Evolutionary conservation across 2,329 filamentous ascomycete genomes (phyloP), one percentile per base, ranked within the genome.

Genomic region (Fusarium mexicanum): DNA sequence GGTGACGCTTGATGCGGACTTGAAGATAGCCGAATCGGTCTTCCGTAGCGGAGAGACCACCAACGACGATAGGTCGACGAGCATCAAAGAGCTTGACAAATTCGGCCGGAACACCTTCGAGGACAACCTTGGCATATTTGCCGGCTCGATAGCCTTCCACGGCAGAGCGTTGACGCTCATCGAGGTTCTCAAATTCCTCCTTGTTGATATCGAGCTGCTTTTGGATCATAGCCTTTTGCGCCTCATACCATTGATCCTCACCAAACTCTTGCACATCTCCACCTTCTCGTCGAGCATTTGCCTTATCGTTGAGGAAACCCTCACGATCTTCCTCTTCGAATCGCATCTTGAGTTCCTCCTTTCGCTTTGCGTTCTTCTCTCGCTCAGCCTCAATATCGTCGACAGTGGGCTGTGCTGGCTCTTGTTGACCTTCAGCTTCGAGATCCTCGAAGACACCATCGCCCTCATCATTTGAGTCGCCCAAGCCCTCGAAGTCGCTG

Each of bases 281-380:
- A 37, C 89, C 91, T 74, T 94, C 93, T 72, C 90, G 87, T 41
- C 92, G 89, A 17, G 93, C 93, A 58, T 92, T 90, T 35, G 93
- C 91, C 80, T 97, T 97, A 83, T 96, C 94, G 79, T 97, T 97
- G 78, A 93, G 91, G 81, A 98, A 95, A 1, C 96, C 96, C 80
- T 99, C 96, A n/a, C 94, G 90, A 80, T 99, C 96, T 86, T 99
- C 96, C 82, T 98, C 95, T 80, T 99, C 96, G 80, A 99, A 99
- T 3, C 97, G 91, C 60, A 97, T 87, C 81, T 94, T 97, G 61
- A 99, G 89, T 81, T 99, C 96, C 83, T 98, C 96, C 83, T 99
- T 99, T 74, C 94, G 89, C 74, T 91, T 91, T 5, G 96, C 96
- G 79, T 99, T 99, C 82, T 91, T 93, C 76, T 94, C 94, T 76